Conservation (phyloP, 2,329 filamentous ascomycete species). For the Colletotrichum orbiculare region DNA sequence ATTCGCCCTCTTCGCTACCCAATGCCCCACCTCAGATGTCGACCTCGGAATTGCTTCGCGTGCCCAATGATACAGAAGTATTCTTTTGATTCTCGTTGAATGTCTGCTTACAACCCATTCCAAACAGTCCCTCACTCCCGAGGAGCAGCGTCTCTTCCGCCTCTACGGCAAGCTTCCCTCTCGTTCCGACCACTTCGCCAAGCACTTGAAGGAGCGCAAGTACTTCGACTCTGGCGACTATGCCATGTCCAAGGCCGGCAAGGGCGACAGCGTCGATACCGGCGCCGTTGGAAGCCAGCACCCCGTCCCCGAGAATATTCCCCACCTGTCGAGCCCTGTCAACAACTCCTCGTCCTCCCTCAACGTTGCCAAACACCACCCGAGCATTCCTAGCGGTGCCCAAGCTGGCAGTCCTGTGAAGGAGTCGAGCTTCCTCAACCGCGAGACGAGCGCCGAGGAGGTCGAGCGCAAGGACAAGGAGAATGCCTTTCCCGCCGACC, state of each 20-base stretch:
- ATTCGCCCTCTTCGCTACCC: constrained; percentile 32
- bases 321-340: constrained; percentile 81
- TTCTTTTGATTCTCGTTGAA: neutral
- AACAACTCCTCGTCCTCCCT: constrained; percentile 42
- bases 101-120: constrained; percentile 31
- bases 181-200: constrained; percentile 95
- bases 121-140: constrained; percentile 83
- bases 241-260: constrained; percentile 95
- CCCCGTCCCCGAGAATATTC: constrained; percentile 94
- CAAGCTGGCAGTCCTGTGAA: constrained; percentile 86
- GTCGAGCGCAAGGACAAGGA: constrained; percentile 36
- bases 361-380: constrained; percentile 33
- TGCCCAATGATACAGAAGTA: neutral
- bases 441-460: constrained; percentile 79
- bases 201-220: constrained; percentile 99
- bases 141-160: constrained; percentile 96
- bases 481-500: constrained; percentile 15
- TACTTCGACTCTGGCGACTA: constrained; percentile 98
- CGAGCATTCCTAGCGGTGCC: constrained; percentile 49
- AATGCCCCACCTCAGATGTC: constrained; percentile 25
- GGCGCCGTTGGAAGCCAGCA: constrained; percentile 95
- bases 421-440: constrained; percentile 87
- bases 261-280: constrained; percentile 92
- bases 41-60: constrained; percentile 23
- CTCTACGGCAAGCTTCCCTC: constrained; percentile 98